Evolutionary conservation across 169 alveolate species (phyloP), one percentile per base, ranked within the genome.

Genomic region (Toxoplasma gondii): DNA sequence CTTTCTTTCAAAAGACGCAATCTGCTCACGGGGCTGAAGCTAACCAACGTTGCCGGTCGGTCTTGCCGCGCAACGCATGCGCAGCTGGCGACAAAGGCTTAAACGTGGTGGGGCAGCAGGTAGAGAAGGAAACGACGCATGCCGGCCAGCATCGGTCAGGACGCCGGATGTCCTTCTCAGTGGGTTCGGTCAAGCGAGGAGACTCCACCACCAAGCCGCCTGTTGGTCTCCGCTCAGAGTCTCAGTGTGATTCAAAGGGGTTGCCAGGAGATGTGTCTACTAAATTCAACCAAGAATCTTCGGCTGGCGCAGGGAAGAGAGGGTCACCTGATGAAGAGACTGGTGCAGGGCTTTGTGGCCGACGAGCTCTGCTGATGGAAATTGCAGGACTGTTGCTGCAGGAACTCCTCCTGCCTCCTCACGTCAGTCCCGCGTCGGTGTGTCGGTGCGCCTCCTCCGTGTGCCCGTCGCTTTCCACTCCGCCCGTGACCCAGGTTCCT

Each of bases 331-430:
- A 64, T 22, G 74, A 64, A 64, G 74, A 64, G 74, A 27, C 74
- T 16, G 74, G n/a, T 31, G 74, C 86, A 5, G 86, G 86, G 86
- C 43, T 78, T 19, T 78, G 86, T 78, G 86, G 86, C 22, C 86
- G 86, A 45, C 86, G 86, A 45, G 39, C 86, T 10, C n/a, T 78
- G 44, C 86, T 78, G 86, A 78, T 78, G 86, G 86, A 78, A 19
- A 78, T 78, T n/a, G 86, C 86, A n/a, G 86, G 86, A 19, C 45
- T 78, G 1, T 78, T 78, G 45, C 39, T 78, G 44, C 86, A 78
- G 86, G 86, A 78, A n/a, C 45, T 78, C n/a, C 43, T 78, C 44
- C 86, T 78, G 86, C 86, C 86, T 78, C 49, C 45, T 4, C 39
- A n/a, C 43, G 86, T 38, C 29, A n/a, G 45, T n/a, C 45, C 86